A percentile compares a stretch with the other conserved stretches of the same genome.
Evolutionary conservation across 1,284 basidiomycete genomes (phyloP).

Genomic region (Termitomyces sp.): DNA sequence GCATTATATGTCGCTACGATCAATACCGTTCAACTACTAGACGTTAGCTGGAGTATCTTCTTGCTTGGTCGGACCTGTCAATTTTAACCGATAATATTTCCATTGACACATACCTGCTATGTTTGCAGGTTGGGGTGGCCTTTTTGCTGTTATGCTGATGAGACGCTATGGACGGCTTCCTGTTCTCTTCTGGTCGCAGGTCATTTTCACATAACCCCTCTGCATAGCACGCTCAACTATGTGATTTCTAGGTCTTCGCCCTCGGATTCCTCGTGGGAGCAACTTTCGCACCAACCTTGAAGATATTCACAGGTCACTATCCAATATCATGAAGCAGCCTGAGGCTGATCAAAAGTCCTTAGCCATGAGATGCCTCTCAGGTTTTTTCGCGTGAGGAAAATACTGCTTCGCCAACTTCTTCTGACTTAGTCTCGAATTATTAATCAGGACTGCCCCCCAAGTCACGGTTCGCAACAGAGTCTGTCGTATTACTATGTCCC

Average conservation of each 20-base stretch:
- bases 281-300: slow-evolving; percentile 23
- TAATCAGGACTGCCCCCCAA: slow-evolving; percentile 59
- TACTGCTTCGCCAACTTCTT: neutral
- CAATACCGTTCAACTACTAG: neutral
- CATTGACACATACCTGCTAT: neutral
- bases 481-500: neutral
- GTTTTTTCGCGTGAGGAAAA: slow-evolving; percentile 57
- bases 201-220: neutral
- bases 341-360: slow-evolving; percentile 1
- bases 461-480: slow-evolving; percentile 46
- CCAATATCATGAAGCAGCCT: neutral
- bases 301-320: slow-evolving; percentile 44
- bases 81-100: neutral
- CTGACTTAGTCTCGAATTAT: slow-evolving; percentile 9
- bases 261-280: slow-evolving; percentile 21
- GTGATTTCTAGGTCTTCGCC: slow-evolving; percentile 13
- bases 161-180: slow-evolving; percentile 56
- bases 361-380: slow-evolving; percentile 69
- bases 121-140: slow-evolving; percentile 49
- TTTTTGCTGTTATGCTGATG: slow-evolving; percentile 57
- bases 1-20: neutral
- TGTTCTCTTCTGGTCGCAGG: slow-evolving; percentile 60
- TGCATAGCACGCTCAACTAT: neutral
- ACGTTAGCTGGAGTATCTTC: slow-evolving; percentile 61
- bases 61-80: slow-evolving; percentile 35